Conservation (phyloP, 352 stramenopile genomes). For the Phytophthora sp. region DNA sequence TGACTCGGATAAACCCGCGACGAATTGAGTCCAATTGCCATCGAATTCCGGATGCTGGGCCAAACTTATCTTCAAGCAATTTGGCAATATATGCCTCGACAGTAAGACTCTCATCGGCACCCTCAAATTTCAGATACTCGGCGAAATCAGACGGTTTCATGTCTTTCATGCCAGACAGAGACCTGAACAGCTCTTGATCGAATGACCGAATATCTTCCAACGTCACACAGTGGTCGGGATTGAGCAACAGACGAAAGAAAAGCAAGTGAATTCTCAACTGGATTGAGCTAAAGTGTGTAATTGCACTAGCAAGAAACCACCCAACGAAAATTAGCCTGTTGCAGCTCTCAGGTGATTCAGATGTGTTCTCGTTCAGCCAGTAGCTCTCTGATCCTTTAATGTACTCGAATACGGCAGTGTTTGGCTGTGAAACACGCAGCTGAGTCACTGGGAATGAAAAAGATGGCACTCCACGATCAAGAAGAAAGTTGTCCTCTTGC, state of each 20-base stretch:
- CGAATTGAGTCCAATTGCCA: slow-evolving; percentile 62
- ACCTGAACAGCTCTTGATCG: slow-evolving; percentile 48
- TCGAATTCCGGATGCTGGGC: slow-evolving; percentile 37
- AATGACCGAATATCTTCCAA: slow-evolving; percentile 56
- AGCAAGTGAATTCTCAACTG: slow-evolving; percentile 50
- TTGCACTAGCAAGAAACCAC: slow-evolving; percentile 65
- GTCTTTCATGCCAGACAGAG: slow-evolving; percentile 50
- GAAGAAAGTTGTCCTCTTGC: slow-evolving; percentile 47
- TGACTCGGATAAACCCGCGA: slow-evolving; percentile 51
- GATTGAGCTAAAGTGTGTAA: slow-evolving; percentile 51
- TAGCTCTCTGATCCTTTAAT: slow-evolving; percentile 67
- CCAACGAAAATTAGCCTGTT: slow-evolving; percentile 53
- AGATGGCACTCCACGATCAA: slow-evolving; percentile 48
- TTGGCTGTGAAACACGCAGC: slow-evolving; percentile 50
- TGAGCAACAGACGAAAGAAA: slow-evolving; percentile 58
- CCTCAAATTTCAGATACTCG: slow-evolving; percentile 66
- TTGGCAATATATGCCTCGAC: slow-evolving; percentile 57
- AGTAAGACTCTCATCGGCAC: slow-evolving; percentile 31
- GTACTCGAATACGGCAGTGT: slow-evolving; percentile 52
- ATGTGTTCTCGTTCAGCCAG: slow-evolving; percentile 57
- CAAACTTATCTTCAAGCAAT: slow-evolving; percentile 58
- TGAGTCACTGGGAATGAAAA: slow-evolving; percentile 48
- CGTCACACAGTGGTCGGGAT: slow-evolving; percentile 33
- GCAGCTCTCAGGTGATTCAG: slow-evolving; percentile 39
- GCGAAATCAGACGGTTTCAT: slow-evolving; percentile 60